phyloP scores from a whole-genome alignment of 176 grass and related monocot genomes.

The Musa schizocarpa region DNA sequence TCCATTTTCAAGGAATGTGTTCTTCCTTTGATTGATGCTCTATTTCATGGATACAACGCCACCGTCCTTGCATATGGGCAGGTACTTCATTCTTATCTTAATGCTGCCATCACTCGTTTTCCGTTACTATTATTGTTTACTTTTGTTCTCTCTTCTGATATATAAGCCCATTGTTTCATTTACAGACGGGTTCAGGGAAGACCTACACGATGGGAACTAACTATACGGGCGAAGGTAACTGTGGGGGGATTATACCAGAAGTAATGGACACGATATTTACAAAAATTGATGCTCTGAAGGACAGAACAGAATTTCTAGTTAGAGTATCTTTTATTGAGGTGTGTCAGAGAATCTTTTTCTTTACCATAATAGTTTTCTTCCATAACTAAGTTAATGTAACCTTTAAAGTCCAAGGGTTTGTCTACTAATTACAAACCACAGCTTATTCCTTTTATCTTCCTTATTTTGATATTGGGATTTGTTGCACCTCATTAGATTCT shows the following conservation, averaged over 20 bases:
- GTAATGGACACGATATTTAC: constrained; percentile 92
- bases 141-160: constrained; percentile 23
- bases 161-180: neutral
- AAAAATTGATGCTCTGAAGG: constrained; percentile 52
- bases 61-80: constrained; percentile 95
- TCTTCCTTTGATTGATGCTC: constrained; percentile 51
- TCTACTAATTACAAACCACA: neutral
- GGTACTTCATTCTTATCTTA: constrained; percentile 27
- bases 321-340: constrained; percentile 99
- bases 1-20: constrained; percentile 72
- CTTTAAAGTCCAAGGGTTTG: neutral
- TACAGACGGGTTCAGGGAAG: constrained; percentile 89
- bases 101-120: neutral
- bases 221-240: constrained; percentile 47
- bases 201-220: constrained; percentile 99
- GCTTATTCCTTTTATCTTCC: neutral
- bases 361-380: neutral
- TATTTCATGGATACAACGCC: constrained; percentile 85
- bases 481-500: neutral
- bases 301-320: constrained; percentile 57
- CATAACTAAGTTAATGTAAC: neutral
- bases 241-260: constrained; percentile 83
- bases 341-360: neutral
- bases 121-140: constrained; percentile 13
- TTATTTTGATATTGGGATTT: neutral